These are phyloP conservation scores for Cercophora scortea DNA, from an alignment of 495 filamentous ascomycete genomes.

Conservation along the genomic window DNA sequence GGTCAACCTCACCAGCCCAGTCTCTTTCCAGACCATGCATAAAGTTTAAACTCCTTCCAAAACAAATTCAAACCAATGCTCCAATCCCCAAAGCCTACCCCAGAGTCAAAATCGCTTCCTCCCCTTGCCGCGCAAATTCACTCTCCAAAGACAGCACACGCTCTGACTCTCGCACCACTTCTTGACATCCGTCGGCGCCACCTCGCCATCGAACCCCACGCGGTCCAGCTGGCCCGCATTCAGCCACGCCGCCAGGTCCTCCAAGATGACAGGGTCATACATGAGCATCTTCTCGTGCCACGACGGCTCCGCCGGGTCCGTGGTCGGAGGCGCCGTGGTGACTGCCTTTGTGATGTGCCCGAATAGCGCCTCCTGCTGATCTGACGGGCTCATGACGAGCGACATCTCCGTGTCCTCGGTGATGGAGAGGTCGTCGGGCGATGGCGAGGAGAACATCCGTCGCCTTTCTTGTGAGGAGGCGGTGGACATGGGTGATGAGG, in stretches of 20 bases:
- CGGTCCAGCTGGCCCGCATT: slow-evolving; percentile 60
- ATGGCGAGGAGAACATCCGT: slow-evolving; percentile 28
- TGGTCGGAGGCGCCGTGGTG: slow-evolving; percentile 40
- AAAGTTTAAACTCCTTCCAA: background rate
- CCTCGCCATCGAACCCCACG: slow-evolving; percentile 58
- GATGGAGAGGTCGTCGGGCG: slow-evolving; percentile 16
- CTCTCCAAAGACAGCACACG: slow-evolving; percentile 61
- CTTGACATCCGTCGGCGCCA: slow-evolving; percentile 52
- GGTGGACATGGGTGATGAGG: slow-evolving; percentile 8
- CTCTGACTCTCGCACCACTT: slow-evolving; percentile 81
- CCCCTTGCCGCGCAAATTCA: slow-evolving; percentile 35
- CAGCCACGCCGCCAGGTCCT: slow-evolving; percentile 79
- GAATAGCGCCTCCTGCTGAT: slow-evolving; percentile 41
- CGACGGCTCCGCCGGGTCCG: slow-evolving; percentile 43
- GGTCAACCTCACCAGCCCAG: background rate
- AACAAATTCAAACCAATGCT: background rate
- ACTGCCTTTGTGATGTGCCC: slow-evolving; percentile 60
- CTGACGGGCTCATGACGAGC: slow-evolving; percentile 23
- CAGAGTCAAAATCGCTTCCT: slow-evolving; percentile 37
- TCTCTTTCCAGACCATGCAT: background rate
- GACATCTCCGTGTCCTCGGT: slow-evolving; percentile 35
- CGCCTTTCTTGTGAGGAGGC: slow-evolving; percentile 22
- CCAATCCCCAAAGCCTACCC: background rate
- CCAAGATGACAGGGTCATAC: slow-evolving; percentile 85
- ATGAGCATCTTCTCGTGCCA: slow-evolving; percentile 92